Evolutionary conservation across 2,329 filamentous ascomycete genomes (phyloP).

Genomic region (Chrysoporthe cubensis): DNA sequence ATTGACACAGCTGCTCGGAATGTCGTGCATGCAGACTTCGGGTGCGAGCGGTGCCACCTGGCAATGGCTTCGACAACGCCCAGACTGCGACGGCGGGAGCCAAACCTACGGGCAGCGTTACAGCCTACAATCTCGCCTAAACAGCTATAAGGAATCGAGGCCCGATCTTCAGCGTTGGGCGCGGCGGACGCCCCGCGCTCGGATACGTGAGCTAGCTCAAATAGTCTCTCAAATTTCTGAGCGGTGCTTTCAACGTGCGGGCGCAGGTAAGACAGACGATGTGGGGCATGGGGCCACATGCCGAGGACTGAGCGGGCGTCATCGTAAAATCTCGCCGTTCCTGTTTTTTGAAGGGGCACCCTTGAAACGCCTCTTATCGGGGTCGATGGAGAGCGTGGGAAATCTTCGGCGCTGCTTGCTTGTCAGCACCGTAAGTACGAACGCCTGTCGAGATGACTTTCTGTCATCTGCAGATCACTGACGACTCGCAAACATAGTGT

Average conservation of each 20-base stretch:
- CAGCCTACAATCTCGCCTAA: conserved; percentile 10
- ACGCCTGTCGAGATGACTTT: not conserved
- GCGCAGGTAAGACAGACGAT: not conserved
- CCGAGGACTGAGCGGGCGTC: conserved; percentile 4
- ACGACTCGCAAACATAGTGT: not conserved
- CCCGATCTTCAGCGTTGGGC: not conserved
- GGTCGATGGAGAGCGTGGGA: not conserved
- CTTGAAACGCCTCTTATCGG: not conserved
- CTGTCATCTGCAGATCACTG: not conserved
- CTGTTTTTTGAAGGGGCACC: not conserved
- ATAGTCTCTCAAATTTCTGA: not conserved
- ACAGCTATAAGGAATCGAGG: not conserved
- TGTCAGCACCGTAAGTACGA: not conserved
- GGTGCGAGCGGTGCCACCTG: not conserved
- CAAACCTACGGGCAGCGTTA: not conserved
- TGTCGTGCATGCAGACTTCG: not conserved
- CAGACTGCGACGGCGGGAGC: not conserved
- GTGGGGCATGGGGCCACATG: not conserved
- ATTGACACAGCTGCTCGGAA: not conserved
- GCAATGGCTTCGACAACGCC: not conserved
- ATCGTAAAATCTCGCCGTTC: not conserved
- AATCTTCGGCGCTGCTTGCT: not conserved
- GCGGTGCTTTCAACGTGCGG: not conserved
- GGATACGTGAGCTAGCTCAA: not conserved
- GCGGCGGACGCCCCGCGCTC: not conserved